Evolutionary conservation across 179 eudicot species (phyloP), one percentile per base, ranked within the genome.

Genomic region (Camellia oleifera): DNA sequence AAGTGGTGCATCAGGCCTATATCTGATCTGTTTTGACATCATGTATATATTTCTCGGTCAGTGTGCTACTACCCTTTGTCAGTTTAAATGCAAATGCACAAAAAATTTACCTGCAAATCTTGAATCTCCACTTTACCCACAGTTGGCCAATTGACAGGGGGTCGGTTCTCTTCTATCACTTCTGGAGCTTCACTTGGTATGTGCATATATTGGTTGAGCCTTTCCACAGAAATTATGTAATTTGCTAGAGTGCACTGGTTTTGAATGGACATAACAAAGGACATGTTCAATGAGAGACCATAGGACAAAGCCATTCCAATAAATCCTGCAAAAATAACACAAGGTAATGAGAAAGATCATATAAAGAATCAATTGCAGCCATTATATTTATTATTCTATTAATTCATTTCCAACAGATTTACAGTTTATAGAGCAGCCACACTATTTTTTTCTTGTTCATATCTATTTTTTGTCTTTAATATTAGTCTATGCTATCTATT

Each of bases 291-390:
- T 14, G 91, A 81, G 17, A 88, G 86, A 15, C 88, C 91, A 73
- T 88, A 88, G n/a, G 91, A 86, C 4, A 88, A 81, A 64, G 91
- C 89, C 89, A 88, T 86, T 71, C 90, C 92, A 6, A 87, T 72
- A 75, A 89, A 79, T 77, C 92, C 90, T 89, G 84, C 66, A 66
- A 53, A n/a, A 54, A 3, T 14, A 45, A 20, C 20, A 68, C 4
- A 40, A 44, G 61, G 60, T n/a, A 20, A 9, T 11, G 53, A 75
- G 65, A 44, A 75, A 57, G 3, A 20, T 58, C 56, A 4, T 13
- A n/a, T 62, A 44, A 54, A 32, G 63, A 77, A 53, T 32, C 45
- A 44, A n/a, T 8, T 3, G 4, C 53, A 14, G 7, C 15, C 26
- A n/a, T 32, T 32, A 32, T 0, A 32, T 32, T 32, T 32, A 46